These are phyloP conservation scores for Dactylellina parvicollis DNA, from an alignment of 2,329 filamentous ascomycete genomes.

Conservation along the genomic window DNA sequence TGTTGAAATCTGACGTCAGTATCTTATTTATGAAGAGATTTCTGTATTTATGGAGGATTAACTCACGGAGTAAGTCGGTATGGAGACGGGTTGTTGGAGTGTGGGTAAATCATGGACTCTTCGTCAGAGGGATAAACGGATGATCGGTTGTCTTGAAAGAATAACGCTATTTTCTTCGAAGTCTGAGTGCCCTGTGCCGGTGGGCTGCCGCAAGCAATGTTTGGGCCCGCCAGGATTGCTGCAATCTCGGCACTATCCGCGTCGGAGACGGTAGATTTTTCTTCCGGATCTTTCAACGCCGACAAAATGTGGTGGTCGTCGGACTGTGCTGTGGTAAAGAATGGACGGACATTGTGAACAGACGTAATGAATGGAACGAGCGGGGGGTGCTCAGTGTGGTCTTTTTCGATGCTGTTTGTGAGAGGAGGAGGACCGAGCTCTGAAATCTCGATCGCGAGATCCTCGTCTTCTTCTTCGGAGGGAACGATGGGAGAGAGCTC, in stretches of 20 bases:
- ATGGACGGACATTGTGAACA: not conserved
- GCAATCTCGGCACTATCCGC: conserved; percentile 19
- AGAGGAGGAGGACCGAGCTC: not conserved
- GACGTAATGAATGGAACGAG: not conserved
- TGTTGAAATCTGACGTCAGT: conserved; percentile 1
- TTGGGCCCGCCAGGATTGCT: conserved; percentile 11
- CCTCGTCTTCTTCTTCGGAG: not conserved
- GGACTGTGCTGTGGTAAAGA: not conserved
- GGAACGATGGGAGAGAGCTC: not conserved
- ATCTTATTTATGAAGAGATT: not conserved
- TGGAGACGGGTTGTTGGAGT: conserved; percentile 5
- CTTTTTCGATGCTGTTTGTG: not conserved
- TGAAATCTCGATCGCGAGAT: not conserved
- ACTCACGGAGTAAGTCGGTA: conserved; percentile 22
- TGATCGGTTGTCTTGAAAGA: conserved; percentile 44
- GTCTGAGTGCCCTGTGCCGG: not conserved
- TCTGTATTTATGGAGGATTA: conserved; percentile 5
- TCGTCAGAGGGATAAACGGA: conserved; percentile 46
- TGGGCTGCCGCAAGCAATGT: conserved; percentile 14
- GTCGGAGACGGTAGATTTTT: conserved; percentile 17
- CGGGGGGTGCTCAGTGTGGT: not conserved
- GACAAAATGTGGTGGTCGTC: conserved; percentile 15
- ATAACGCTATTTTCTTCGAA: conserved; percentile 32
- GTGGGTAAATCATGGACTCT: conserved; percentile 23
- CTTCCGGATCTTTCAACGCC: conserved; percentile 9